Evolutionary conservation across 2,329 filamentous ascomycete species (phyloP).

Genomic region (Apiospora marii): DNA sequence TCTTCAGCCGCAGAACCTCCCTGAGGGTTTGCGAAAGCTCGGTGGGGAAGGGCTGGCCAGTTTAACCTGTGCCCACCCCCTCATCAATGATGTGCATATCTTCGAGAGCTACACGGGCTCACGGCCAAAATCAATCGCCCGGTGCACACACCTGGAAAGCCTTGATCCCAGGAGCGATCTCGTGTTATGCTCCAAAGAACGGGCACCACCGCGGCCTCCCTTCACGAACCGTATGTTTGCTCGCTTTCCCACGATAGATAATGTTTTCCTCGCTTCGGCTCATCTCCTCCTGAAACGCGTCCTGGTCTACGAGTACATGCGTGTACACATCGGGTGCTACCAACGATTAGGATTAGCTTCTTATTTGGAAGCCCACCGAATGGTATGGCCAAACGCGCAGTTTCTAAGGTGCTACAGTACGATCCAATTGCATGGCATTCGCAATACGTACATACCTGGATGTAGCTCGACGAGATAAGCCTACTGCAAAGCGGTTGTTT

Average conservation of each 20-base stretch:
- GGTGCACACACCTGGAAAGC: neutral
- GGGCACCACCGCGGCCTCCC: neutral
- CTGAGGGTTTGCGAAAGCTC: neutral
- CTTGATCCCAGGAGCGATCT: neutral
- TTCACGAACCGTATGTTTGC: constrained; percentile 1
- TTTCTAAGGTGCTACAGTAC: neutral
- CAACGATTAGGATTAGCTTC: constrained; percentile 12
- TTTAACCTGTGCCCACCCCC: constrained; percentile 11
- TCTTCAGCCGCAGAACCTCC: constrained; percentile 1
- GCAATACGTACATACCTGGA: neutral
- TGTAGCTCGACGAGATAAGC: neutral
- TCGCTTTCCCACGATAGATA: neutral
- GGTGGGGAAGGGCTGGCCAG: constrained; percentile 13
- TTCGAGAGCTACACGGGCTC: neutral
- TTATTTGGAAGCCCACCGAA: neutral
- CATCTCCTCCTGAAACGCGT: constrained; percentile 35
- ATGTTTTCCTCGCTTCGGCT: constrained; percentile 27
- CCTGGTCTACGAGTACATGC: constrained; percentile 20
- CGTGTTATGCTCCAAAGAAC: neutral
- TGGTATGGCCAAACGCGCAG: neutral
- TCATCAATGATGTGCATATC: constrained; percentile 19
- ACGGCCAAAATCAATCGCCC: neutral
- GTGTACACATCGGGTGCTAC: constrained; percentile 13
- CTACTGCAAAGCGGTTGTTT: constrained; percentile 1
- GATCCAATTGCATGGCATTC: neutral